phyloP scores from a whole-genome alignment of 1,284 basidiomycete genomes.

The Coniferiporia sulphurascens region DNA sequence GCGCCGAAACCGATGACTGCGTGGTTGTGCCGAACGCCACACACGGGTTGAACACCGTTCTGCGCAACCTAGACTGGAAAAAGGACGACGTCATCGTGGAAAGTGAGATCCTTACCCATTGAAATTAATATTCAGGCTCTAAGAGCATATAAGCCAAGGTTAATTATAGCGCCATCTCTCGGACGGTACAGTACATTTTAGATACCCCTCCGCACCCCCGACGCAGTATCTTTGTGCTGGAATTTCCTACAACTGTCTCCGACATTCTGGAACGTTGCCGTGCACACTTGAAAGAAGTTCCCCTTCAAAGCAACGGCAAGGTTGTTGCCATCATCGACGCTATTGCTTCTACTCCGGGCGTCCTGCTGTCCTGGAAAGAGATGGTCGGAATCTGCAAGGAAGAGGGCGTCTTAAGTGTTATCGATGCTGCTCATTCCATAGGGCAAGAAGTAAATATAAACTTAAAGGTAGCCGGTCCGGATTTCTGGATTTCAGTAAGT shows the following conservation, averaged over 20 bases:
- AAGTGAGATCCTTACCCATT: constrained; percentile 31
- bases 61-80: constrained; percentile 56
- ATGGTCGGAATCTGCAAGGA: constrained; percentile 68
- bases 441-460: constrained; percentile 46
- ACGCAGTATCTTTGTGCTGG: constrained; percentile 45
- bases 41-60: constrained; percentile 61
- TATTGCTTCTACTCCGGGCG: constrained; percentile 69
- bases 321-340: constrained; percentile 74
- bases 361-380: constrained; percentile 74
- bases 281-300: constrained; percentile 33
- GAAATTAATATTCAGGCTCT: background rate
- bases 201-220: constrained; percentile 54
- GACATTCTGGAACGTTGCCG: constrained; percentile 56
- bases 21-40: constrained; percentile 66
- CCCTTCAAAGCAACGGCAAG: constrained; percentile 34
- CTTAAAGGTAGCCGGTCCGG: constrained; percentile 54
- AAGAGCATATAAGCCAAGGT: constrained; percentile 44
- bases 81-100: constrained; percentile 46
- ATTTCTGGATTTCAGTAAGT: constrained; percentile 77
- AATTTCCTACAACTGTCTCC: constrained; percentile 61
- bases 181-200: constrained; percentile 53
- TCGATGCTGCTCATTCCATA: constrained; percentile 86
- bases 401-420: constrained; percentile 62
- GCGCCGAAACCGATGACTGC: constrained; percentile 55
- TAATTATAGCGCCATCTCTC: constrained; percentile 60